A percentile compares a stretch with the other conserved stretches of the same genome.
phyloP scores from a whole-genome alignment of 257 asterid genomes.

The Ajuga chamaepitys region DNA sequence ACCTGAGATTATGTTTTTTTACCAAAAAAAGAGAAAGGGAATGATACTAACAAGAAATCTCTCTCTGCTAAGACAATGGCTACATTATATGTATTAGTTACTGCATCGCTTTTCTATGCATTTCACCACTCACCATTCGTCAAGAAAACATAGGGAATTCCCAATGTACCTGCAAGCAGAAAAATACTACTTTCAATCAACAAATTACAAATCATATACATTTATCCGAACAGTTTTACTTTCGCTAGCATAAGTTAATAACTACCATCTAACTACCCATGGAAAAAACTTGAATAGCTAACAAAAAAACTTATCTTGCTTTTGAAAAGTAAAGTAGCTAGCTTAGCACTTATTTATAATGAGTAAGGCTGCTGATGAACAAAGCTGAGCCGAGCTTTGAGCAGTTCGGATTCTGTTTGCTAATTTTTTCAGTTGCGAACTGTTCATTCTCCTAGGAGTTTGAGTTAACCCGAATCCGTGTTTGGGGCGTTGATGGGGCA shows the following conservation, averaged over 20 bases:
- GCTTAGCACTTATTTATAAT: too few species aligned
- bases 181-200: too few species aligned
- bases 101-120: not conserved
- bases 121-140: conserved; percentile 69
- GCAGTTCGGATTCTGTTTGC: too few species aligned
- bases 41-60: not conserved
- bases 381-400: too few species aligned
- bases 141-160: conserved; percentile 74
- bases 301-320: not conserved
- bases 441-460: too few species aligned
- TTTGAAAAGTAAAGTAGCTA: conserved; percentile 5
- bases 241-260: not conserved
- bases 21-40: not conserved
- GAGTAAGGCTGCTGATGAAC: not conserved
- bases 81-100: not conserved
- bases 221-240: not conserved
- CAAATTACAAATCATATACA: not conserved
- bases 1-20: not conserved
- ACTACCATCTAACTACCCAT: not conserved
- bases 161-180: conserved; percentile 54
- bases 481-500: too few species aligned
- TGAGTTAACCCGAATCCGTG: too few species aligned
- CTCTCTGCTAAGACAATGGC: not conserved
- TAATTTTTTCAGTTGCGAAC: too few species aligned
- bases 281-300: not conserved